Conservation (phyloP, 192 early-diverging fungal genomes). For the Backusella morwellensis region DNA sequence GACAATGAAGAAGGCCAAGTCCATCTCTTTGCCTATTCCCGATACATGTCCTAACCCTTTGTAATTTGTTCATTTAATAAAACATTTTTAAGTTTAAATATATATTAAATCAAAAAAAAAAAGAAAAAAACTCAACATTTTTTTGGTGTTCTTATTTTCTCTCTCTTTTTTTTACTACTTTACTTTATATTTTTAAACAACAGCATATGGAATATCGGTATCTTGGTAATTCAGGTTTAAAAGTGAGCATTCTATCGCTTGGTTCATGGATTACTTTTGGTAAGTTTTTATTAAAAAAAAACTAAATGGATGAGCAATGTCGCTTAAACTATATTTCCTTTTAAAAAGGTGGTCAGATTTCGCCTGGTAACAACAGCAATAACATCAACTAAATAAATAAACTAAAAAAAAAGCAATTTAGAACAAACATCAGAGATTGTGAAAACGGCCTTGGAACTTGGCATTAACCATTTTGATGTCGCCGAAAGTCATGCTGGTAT, state of each 20-base stretch:
- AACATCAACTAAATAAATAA: not conserved
- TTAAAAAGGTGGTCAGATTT: conserved; percentile 24
- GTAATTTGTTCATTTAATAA: not conserved
- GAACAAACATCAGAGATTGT: conserved; percentile 66
- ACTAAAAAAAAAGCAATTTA: not conserved
- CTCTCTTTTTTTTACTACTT: not conserved
- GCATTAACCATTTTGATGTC: conserved; percentile 80
- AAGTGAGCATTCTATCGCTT: conserved; percentile 68
- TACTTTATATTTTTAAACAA: not conserved
- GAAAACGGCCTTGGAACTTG: conserved; percentile 64
- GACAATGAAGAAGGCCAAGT: not conserved
- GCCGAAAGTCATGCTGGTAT: conserved; percentile 54
- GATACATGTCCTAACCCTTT: conserved; percentile 3
- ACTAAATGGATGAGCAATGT: not conserved
- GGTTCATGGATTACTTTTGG: conserved; percentile 80
- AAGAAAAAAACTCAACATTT: not conserved
- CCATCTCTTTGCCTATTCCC: conserved; percentile 2
- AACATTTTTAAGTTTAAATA: not conserved
- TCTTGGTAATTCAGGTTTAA: conserved; percentile 75
- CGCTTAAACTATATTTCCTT: conserved; percentile 1
- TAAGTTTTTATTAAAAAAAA: conserved; percentile 3
- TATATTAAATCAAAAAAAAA: not conserved
- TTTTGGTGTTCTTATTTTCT: not conserved
- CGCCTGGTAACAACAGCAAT: conserved; percentile 24
- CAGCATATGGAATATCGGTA: conserved; percentile 70